Conservation (phyloP, 306 rosid genomes). For the Betula pendula region DNA sequence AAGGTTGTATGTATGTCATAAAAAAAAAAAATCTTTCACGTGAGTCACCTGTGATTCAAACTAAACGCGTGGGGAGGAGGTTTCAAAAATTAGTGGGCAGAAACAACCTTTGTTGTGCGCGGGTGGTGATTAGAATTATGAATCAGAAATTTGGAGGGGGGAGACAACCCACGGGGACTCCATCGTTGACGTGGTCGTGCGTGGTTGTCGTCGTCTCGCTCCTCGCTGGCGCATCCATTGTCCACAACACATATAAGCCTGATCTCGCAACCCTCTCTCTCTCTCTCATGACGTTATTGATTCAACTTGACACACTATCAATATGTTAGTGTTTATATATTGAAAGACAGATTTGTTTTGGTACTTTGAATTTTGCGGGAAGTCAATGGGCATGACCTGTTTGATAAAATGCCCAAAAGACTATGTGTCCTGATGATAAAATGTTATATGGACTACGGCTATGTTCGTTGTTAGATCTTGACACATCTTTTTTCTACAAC, state of each 20-base stretch:
- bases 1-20: too few species aligned
- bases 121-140: too few species aligned
- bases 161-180: too few species aligned
- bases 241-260: neutral
- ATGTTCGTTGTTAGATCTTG: neutral
- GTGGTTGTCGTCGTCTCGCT: neutral
- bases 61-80: too few species aligned
- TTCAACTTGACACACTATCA: neutral
- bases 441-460: neutral
- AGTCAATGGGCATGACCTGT: neutral
- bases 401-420: neutral
- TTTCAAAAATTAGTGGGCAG: too few species aligned
- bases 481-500: neutral
- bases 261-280: neutral
- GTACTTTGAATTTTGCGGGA: neutral
- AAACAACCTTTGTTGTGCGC: too few species aligned
- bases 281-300: neutral
- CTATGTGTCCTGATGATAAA: neutral
- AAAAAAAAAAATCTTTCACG: too few species aligned
- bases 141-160: too few species aligned
- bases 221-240: conserved; percentile 8
- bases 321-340: neutral
- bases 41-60: too few species aligned
- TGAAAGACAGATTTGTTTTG: rapidly evolving
- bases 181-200: too few species aligned